Evolutionary conservation across 371 early-diverging fungal species (phyloP).

Genomic region (Encephalitozoon hellem): DNA sequence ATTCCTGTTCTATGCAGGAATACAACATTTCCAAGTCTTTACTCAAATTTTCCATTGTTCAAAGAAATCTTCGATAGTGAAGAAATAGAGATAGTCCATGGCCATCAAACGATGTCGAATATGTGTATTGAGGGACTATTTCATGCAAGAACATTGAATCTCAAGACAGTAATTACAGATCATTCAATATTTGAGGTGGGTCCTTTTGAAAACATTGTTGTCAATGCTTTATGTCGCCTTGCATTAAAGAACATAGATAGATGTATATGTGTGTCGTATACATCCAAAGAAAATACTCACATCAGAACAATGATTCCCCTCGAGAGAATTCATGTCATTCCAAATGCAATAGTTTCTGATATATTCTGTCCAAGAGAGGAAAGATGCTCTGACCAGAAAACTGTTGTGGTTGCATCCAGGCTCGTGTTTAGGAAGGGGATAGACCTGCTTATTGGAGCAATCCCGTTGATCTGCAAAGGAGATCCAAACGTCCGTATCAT

Average conservation of each 20-base stretch:
- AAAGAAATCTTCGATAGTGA: slow-evolving; percentile 80
- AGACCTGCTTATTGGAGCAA: slow-evolving; percentile 76
- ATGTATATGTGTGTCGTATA: slow-evolving; percentile 93
- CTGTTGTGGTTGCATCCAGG: slow-evolving; percentile 72
- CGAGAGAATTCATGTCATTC: slow-evolving; percentile 83
- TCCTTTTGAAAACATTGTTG: slow-evolving; percentile 77
- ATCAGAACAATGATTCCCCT: slow-evolving; percentile 78
- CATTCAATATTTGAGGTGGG: slow-evolving; percentile 94
- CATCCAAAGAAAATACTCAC: slow-evolving; percentile 91
- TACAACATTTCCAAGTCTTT: slow-evolving; percentile 82
- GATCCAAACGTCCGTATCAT: slow-evolving; percentile 74
- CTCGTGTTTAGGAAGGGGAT: slow-evolving; percentile 90
- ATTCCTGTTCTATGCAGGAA: slow-evolving; percentile 72
- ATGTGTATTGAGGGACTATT: slow-evolving; percentile 86
- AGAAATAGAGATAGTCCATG: slow-evolving; percentile 84
- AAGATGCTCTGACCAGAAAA: not conserved
- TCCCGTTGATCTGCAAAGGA: slow-evolving; percentile 79
- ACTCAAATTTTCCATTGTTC: slow-evolving; percentile 76
- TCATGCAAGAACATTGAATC: slow-evolving; percentile 84
- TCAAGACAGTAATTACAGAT: slow-evolving; percentile 88
- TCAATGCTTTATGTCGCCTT: slow-evolving; percentile 83
- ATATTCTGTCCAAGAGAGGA: slow-evolving; percentile 17
- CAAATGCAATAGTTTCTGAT: slow-evolving; percentile 76
- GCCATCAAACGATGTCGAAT: slow-evolving; percentile 85
- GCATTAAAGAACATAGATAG: slow-evolving; percentile 81